These are phyloP conservation scores for Bryoglossum gracile DNA, from an alignment of 495 filamentous ascomycete genomes.

Conservation along the genomic window DNA sequence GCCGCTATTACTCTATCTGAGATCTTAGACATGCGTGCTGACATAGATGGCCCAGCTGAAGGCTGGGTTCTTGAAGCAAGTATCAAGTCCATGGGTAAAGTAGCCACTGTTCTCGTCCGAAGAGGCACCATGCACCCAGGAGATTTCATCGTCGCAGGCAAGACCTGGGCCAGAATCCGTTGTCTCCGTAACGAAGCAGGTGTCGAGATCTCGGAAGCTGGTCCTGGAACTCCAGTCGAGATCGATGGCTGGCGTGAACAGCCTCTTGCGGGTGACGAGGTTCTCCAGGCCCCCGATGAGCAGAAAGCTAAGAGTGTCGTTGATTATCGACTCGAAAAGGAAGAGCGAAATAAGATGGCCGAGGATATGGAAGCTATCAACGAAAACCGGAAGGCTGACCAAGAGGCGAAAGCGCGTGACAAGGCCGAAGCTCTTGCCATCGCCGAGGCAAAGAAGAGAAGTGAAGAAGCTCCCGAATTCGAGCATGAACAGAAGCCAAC, in stretches of 20 bases:
- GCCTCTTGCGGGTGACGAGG: constrained; percentile 79
- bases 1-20: constrained; percentile 76
- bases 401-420: constrained; percentile 52
- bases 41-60: constrained; percentile 68
- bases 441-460: constrained; percentile 26
- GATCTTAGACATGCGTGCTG: constrained; percentile 81
- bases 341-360: constrained; percentile 50
- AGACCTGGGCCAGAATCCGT: constrained; percentile 75
- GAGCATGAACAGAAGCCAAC: constrained; percentile 28
- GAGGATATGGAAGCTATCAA: constrained; percentile 74
- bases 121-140: constrained; percentile 77
- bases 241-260: constrained; percentile 92
- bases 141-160: constrained; percentile 81
- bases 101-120: constrained; percentile 82
- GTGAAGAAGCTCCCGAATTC: constrained; percentile 8
- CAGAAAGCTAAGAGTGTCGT: constrained; percentile 74
- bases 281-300: constrained; percentile 75
- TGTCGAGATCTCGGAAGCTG: constrained; percentile 58
- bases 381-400: constrained; percentile 52
- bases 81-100: constrained; percentile 77
- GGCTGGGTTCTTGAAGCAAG: constrained; percentile 94
- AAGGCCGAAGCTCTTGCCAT: constrained; percentile 29
- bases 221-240: constrained; percentile 84
- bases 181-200: constrained; percentile 82
- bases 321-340: constrained; percentile 59